phyloP scores from a whole-genome alignment of 2,329 filamentous ascomycete genomes.

The Colletotrichum aenigma region DNA sequence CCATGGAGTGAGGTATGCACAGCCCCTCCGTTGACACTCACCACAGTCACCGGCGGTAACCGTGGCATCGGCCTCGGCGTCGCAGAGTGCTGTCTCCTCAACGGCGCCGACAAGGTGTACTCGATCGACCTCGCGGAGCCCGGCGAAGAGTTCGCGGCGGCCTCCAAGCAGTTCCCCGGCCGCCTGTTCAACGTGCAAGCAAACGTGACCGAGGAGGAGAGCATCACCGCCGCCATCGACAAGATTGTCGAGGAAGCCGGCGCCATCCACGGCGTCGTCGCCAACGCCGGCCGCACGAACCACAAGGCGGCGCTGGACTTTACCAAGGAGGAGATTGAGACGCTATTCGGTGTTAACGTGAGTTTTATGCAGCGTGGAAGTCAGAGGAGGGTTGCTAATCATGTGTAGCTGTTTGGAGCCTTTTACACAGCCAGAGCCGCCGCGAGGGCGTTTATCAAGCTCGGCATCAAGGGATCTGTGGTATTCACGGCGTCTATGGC shows the following conservation, averaged over 20 bases:
- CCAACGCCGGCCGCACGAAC: conserved; percentile 55
- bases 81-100: conserved; percentile 50
- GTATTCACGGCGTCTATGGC: conserved; percentile 55
- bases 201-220: conserved; percentile 51
- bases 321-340: conserved; percentile 27
- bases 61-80: conserved; percentile 51
- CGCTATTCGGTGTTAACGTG: conserved; percentile 27
- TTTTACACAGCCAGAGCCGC: conserved; percentile 51
- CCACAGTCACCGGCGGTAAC: conserved; percentile 43
- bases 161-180: conserved; percentile 34
- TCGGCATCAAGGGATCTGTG: conserved; percentile 37
- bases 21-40: background rate
- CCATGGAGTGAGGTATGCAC: background rate
- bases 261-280: conserved; percentile 52
- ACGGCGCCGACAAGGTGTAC: conserved; percentile 45
- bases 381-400: background rate
- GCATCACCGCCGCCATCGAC: conserved; percentile 47
- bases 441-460: conserved; percentile 43
- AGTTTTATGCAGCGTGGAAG: background rate
- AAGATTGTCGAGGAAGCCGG: conserved; percentile 46
- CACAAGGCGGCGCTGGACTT: conserved; percentile 56
- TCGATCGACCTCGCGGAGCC: conserved; percentile 30
- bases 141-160: conserved; percentile 23
- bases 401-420: conserved; percentile 51
- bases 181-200: conserved; percentile 44